Evolutionary conservation across 75 land plant genomes (phyloP), one percentile per base, ranked within the genome.

Genomic region (Cupressus sempervirens): DNA sequence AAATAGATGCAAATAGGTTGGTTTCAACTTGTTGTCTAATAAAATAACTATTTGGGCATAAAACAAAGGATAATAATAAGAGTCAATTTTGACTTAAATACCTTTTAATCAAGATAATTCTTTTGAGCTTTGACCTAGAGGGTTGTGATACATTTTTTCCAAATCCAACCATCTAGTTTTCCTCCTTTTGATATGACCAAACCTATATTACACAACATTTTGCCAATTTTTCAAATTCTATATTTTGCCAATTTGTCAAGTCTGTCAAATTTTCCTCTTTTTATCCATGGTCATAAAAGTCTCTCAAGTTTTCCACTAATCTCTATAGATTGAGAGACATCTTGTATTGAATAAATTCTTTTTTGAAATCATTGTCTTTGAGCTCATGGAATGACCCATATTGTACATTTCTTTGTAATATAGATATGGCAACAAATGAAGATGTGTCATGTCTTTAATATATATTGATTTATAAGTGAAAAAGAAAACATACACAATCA

Each of bases 1-100:
- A 65, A 35, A 88, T 74, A 83, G 84, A 88, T 48, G 79, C 86
- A 40, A 91, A 93, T n/a, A 79, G 81, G 30, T 89, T 93, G 67
- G 84, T 93, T 50, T 89, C 94, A 35, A 93, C 93, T 4, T 88
- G 88, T n/a, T 90, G 92, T 82, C 86, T 92, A 89, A 92, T 94
- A 43, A 87, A 90, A 80, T 95, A 94, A 82, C 84, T 94, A 34
- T 91, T 94, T 89, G 92, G 96, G 32, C 92, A 85, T 74, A 91
- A 58, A 43, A 36, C 79, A 15, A 65, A 85, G 83, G 86, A 86
- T 4, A 84, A 58, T 53, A 68, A 82, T 30, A 54, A 20, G 67
- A 32, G 18, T n/a, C 52, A 62, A 54, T 26, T 20, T 45, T 79
- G 46, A 79, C 40, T 79, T 2, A 23, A 79, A 43, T 14, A 41